Evolutionary conservation across 2,329 filamentous ascomycete genomes (phyloP), one percentile per base, ranked within the genome.

Genomic region (Colletotrichum lentis): DNA sequence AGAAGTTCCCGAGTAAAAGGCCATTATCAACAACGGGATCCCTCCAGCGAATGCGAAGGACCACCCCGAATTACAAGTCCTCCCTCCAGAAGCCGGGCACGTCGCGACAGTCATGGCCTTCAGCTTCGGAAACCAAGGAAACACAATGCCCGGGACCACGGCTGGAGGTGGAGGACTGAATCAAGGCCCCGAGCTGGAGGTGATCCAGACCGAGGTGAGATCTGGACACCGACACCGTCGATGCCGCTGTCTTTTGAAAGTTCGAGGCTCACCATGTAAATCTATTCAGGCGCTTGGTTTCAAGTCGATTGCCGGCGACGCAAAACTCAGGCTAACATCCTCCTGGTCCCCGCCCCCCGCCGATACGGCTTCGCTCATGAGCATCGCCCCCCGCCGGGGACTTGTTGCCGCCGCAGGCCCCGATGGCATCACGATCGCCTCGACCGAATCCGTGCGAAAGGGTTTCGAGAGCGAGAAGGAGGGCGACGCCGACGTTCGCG

Each of bases 391-490:
- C 39, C 87, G 85, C 69, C 90, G 89, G 78, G 93, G 93, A 47
- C 85, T 99, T 24, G 84, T 97, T 62, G 95, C 95, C 37, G 96
- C 94, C 56, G 96, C 92, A 58, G 92, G 93, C 18, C 95, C 95
- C 44, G 90, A 96, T 74, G 85, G 86, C 57, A 85, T 99, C 52
- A 83, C 92, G 67, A 80, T 99, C 67, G 88, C 92, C 41, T 89
- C 86, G 3, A 96, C 95, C 16, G 89, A 94, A 62, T 85, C 89
- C 4, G 86, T 97, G 53, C 88, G 94, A 73, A 90, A 91, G 71
- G 89, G 91, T 2, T 95, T 97, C 75, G 84, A 86, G 65, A 78
- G 83, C 14, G 69, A 70, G 16, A 85, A 88, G 71, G 80, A 84
- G 66, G 85, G 82, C 72, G 89, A 90, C 70, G 85, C 84, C 69